Base-by-base conservation (phyloP, 2,329 filamentous ascomycete genomes). In the Coniochaeta sp. region DNA sequence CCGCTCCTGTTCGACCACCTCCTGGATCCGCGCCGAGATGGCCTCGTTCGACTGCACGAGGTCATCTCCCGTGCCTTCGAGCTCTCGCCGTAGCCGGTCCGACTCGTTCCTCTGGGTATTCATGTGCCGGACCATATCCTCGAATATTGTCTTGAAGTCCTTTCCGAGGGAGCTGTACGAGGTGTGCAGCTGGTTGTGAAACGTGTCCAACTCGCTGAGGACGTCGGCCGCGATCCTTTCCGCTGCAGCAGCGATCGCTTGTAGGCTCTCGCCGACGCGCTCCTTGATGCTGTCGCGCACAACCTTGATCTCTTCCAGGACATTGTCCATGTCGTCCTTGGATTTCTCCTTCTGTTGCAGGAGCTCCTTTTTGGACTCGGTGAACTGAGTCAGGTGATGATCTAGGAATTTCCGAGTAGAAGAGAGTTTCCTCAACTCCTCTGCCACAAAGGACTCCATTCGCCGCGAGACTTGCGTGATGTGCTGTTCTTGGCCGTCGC, bases 181-280 rank as follows among this genome's bases (percentile, higher is more conserved):
- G 14, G 84, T 77, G 68, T 96, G 91, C 33, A 98, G 82, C 79
- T 93, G 87, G 57, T 80, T 84, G 72, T 97, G 91, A 68, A 98
- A 96, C n/a, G 83, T 82, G 34, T 86, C 84, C 62, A 99, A 82
- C 73, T 98, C 93, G 61, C 84, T 88, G 62, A 96, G 84, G 56
- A 98, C 93, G 67, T 96, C 93, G 14, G 88, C 89, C 0, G 92
- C 91, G 63, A 98, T 97, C 60, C 89, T 87, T 74, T 93, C 91
- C 1, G 93, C 92, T 11, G 93, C 91, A 12, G 83, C 83, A 1
- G 92, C 92, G 24, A 98, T 85, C 28, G 91, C 87, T 67, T 91
- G 88, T 50, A 98, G 79, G 9, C 93, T 93, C 69, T 92, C 87
- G 2, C 91, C 90, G 56, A 98, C 90, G 63, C 89, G 89, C 57